phyloP scores from a whole-genome alignment of 2,329 filamentous ascomycete species.

The Neopestalotiopsis rosae region DNA sequence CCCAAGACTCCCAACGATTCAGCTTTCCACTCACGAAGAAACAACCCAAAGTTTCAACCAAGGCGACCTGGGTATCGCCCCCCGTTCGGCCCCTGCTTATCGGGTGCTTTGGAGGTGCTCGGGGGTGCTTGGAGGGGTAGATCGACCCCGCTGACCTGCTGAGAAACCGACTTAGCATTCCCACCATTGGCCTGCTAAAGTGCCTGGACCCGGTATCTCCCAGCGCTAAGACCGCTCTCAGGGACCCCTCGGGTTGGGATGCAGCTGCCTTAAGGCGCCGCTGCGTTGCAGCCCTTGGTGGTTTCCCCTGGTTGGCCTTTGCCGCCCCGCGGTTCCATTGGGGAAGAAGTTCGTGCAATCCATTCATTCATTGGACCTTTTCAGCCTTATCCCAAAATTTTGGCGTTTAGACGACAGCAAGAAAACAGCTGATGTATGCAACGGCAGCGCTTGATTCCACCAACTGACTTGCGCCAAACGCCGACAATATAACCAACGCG shows the following conservation, averaged over 20 bases:
- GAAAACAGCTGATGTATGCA: not conserved
- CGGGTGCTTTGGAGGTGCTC: too few species aligned
- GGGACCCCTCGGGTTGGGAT: not conserved
- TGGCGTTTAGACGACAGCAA: not conserved
- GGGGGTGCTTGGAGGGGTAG: slow-evolving; percentile 12
- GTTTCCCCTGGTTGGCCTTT: not conserved
- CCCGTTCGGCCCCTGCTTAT: slow-evolving; percentile 9
- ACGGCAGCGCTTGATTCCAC: not conserved
- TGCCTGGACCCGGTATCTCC: slow-evolving; percentile 5
- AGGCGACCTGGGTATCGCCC: not conserved
- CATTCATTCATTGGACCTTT: not conserved
- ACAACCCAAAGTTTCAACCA: slow-evolving; percentile 19
- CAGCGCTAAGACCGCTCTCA: slow-evolving; percentile 9
- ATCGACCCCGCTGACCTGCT: slow-evolving; percentile 6
- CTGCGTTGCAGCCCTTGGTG: not conserved
- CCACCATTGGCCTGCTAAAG: slow-evolving; percentile 12
- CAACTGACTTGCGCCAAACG: not conserved
- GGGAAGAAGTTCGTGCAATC: not conserved
- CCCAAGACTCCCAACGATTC: not conserved
- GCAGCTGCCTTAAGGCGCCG: not conserved
- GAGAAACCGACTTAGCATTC: not conserved
- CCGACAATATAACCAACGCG: not conserved
- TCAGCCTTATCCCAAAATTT: slow-evolving; percentile 14
- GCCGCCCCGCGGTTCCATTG: not conserved
- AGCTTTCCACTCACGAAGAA: slow-evolving; percentile 13